Evolutionary conservation across 108 stramenopile species (phyloP).

Genomic region (Fragilariopsis cylindrus): DNA sequence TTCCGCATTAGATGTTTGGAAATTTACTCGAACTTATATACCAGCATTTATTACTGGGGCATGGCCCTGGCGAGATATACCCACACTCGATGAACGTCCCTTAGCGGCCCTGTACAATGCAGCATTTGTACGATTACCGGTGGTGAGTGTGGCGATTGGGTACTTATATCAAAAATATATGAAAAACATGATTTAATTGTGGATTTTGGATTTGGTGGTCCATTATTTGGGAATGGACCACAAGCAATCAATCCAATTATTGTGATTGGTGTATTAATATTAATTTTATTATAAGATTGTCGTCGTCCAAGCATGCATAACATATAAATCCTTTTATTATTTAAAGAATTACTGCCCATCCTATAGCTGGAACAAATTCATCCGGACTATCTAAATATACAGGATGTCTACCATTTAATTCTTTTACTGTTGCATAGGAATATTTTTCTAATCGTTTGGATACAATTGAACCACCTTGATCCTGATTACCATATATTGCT

Average conservation of each 20-base stretch:
- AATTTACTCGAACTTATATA: slow-evolving; percentile 29
- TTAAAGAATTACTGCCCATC: too few relatives aligned
- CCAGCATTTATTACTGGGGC: slow-evolving; percentile 62
- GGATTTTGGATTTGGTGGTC: slow-evolving; percentile 41
- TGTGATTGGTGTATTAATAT: slow-evolving; percentile 43
- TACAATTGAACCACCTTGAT: slow-evolving; percentile 45
- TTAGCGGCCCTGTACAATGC: slow-evolving; percentile 66
- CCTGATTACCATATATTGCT: slow-evolving; percentile 68
- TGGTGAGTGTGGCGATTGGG: slow-evolving; percentile 39
- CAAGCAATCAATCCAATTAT: slow-evolving; percentile 53
- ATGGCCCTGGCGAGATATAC: slow-evolving; percentile 22
- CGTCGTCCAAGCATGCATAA: too few relatives aligned
- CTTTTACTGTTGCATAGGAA: slow-evolving; percentile 46
- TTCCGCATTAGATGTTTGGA: slow-evolving; percentile 47
- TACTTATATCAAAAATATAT: slow-evolving; percentile 44
- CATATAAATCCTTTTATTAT: too few relatives aligned
- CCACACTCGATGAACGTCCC: slow-evolving; percentile 51
- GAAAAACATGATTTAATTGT: slow-evolving; percentile 57
- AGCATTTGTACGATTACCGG: slow-evolving; percentile 59
- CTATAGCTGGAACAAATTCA: slow-evolving; percentile 46
- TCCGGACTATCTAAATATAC: slow-evolving; percentile 74
- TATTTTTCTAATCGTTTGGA: slow-evolving; percentile 42
- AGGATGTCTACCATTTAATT: slow-evolving; percentile 72
- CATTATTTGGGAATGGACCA: slow-evolving; percentile 35
- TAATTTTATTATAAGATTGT: slow-evolving; percentile 37